Evolutionary conservation across 306 rosid species (phyloP), one percentile per base, ranked within the genome.

Genomic region (Mimosa pudica): DNA sequence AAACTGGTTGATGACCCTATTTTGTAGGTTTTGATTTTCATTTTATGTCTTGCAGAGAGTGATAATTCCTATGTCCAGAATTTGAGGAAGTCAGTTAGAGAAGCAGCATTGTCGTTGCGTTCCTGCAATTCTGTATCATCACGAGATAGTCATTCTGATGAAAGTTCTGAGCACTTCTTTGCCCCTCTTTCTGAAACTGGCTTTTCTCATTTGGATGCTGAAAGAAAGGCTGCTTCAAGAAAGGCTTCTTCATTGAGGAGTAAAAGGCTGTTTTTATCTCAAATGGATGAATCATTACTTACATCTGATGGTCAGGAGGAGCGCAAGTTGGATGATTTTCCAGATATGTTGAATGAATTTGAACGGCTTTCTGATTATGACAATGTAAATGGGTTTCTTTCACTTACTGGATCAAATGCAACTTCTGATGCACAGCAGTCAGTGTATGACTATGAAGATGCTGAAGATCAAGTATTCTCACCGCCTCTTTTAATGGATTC

Each of bases 401-500:
- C 98, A 0, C 79, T 81, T 76, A 63, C 77, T 78, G 92, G 92
- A 60, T 96, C 96, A 69, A 93, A 88, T 89, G 81, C 88, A 72
- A 85, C 89, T 78, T 89, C 89, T 54, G 93, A 90, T 82, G 87
- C 84, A 38, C 97, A 84, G 10, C 89, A 79, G 73, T 91, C 89
- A 58, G 60, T 87, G 71, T 91, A 85, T 85, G 96, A 91, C 82
- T 82, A 84, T 38, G 97, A 92, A 79, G 99, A 91, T 68, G 85
- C 93, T 71, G 92, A 81, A 79, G 97, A 93, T 82, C 96, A 92
- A 85, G 92, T 88, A 66, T 91, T 96, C 81, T 96, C 99, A 36
- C 99, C 99, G 0, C 97, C 99, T 72, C 76, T 96, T 82, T 86
- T 96, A 79, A 89, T 90, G 91, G 97, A 94, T 76, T 58, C 97